Evolutionary conservation across 805 yeast genomes (phyloP), one percentile per base, ranked within the genome.

Genomic region (Torulaspora maleeae): DNA sequence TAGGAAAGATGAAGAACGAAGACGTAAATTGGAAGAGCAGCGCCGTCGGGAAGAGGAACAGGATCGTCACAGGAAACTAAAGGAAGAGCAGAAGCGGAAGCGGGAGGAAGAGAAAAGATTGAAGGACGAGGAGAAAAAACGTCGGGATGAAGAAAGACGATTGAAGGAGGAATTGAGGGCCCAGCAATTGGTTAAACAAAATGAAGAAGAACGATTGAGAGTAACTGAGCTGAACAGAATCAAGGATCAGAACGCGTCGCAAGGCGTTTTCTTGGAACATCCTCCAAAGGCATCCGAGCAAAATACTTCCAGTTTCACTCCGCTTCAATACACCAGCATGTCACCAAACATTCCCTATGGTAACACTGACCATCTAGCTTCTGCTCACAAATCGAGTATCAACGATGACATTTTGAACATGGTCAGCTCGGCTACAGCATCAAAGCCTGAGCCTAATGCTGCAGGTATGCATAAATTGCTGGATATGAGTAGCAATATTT

Each of bases 31-130:
- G 38, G 72, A 69, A 51, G 68, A 73, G 41, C 69, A 68, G 52
- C 62, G 73, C 60, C 64, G 66, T 52, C 45, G 73, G 61, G 64
- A 66, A 61, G 60, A 75, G 63, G 64, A 58, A 40, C 72, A 67
- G 52, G 69, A 67, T 40, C 59, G 61, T 38, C 68, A 67, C 54
- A 59, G 68, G 36, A 65, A 64, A 52, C 50, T 58, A 39, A 64
- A 58, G 47, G 71, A 67, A 44, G 71, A 76, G 62, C 64, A 51
- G 63, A 70, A 63, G 54, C 64, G 66, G 34, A 64, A 63, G 53
- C 61, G 62, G 44, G 70, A 64, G 45, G 70, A 64, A 43, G 70
- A 75, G 61, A 59, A 49, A 60, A 67, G 54, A 55, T 53, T 52
- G 49, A 61, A 48, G 54, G 66, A 60, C 55, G 58, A 54, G 43